A percentile compares a stretch with the other conserved stretches of the same genome.
Conservation (phyloP, 148 eudicot genomes). For the Arbutus unedo region DNA sequence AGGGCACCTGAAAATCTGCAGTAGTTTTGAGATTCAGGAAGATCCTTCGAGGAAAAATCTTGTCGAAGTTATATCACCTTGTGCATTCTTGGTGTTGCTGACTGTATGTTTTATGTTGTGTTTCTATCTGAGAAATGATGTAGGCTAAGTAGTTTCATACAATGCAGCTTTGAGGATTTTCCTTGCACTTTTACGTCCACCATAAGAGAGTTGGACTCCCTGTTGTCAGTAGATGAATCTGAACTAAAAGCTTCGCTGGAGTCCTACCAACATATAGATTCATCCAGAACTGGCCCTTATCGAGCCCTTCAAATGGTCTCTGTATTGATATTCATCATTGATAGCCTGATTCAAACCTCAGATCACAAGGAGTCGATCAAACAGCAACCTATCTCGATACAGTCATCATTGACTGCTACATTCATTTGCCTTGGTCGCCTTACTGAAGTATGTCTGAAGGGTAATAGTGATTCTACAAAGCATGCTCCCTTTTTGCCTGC, state of each 20-base stretch:
- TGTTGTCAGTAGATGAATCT: conserved; percentile 45
- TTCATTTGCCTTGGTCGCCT: conserved; percentile 75
- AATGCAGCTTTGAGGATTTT: conserved; percentile 67
- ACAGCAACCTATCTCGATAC: conserved; percentile 28
- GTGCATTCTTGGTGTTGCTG: not conserved
- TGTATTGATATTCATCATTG: conserved; percentile 52
- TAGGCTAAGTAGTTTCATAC: conserved; percentile 9
- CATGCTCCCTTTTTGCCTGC: conserved; percentile 65
- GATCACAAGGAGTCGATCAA: conserved; percentile 24
- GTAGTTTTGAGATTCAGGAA: not conserved
- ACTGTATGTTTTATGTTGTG: not conserved
- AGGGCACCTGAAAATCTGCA: not conserved
- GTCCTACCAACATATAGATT: conserved; percentile 55
- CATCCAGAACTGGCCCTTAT: conserved; percentile 72
- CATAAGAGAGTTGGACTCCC: conserved; percentile 54
- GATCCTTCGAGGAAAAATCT: not conserved
- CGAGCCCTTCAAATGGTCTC: conserved; percentile 71
- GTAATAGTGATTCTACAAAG: conserved; percentile 19
- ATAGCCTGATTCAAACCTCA: conserved; percentile 31
- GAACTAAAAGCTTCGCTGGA: conserved; percentile 51
- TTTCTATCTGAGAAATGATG: not conserved
- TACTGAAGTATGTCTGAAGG: conserved; percentile 51
- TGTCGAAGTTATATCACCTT: not conserved
- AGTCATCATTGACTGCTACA: conserved; percentile 46
- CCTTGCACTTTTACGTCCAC: conserved; percentile 51